Evolutionary conservation across 1,284 basidiomycete species (phyloP), one percentile per base, ranked within the genome.

Genomic region (Pholiota adiposa): DNA sequence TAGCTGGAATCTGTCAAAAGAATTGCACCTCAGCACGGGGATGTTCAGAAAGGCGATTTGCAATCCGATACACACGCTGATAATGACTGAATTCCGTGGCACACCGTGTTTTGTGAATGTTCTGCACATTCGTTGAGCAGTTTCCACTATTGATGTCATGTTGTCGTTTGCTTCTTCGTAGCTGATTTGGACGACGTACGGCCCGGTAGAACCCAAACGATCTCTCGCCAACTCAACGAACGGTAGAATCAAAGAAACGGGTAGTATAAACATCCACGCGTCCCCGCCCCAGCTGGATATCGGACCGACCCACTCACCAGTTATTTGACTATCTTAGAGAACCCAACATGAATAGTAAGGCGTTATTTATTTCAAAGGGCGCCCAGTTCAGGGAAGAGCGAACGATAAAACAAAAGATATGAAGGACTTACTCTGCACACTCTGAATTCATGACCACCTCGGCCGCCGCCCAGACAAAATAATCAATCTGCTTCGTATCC

Each of bases 151-250:
- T n/a, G 66, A 68, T 6, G 56, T 38, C 0, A 69, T 49, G 63
- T 80, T 67, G 29, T 70, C 64, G 54, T 77, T 70, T n/a, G n/a
- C n/a, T 21, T 69, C 66, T 44, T 77, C 73, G 7, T 83, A 77
- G 66, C 87, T 83, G 46, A 88, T 69, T 58, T 82, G 83, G 23
- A 83, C 79, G 46, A 83, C 73, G 61, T 87, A 81, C 0, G 77
- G 76, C 0, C 83, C 84, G 2, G 73, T 61, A 29, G n/a, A n/a
- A n/a, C n/a, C n/a, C n/a, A 76, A 73, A 23, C 76, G 70, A 59
- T 79, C 78, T 53, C 79, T 67, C 23, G 82, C 83, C 21, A 87
- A 65, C 65, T 86, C 81, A 52, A 83, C 77, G 43, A 86, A 66
- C 86, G 88, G 60, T 36, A 19, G 43, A 38, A 38, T 5, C 48